A percentile compares a stretch with the other conserved stretches of the same genome.
Evolutionary conservation across 2,329 filamentous ascomycete species (phyloP).

Genomic region (Gyromitra esculenta): DNA sequence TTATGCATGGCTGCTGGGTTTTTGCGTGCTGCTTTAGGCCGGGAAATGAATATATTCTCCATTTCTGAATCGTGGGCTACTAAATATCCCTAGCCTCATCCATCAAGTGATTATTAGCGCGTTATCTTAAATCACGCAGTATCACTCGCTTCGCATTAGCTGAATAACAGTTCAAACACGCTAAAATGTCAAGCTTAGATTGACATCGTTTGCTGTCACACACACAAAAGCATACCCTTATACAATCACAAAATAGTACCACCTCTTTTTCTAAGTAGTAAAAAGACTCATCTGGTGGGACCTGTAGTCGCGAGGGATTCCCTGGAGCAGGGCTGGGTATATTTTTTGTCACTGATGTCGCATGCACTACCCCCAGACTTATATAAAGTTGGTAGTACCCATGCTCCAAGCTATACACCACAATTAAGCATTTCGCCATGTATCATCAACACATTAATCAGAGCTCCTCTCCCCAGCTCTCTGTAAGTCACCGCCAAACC

Average conservation of each 20-base stretch:
- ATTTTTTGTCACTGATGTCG: no score
- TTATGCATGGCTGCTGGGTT: not conserved
- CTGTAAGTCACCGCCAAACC: slow-evolving; percentile 8
- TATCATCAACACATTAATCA: not conserved
- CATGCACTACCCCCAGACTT: no score
- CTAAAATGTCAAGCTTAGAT: no score
- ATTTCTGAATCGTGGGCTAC: not conserved
- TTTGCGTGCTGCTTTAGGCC: not conserved
- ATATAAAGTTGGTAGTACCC: no score
- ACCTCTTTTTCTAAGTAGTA: no score
- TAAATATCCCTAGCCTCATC: not conserved
- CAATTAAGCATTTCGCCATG: slow-evolving; percentile 1
- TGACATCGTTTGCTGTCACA: no score
- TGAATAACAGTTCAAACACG: not conserved
- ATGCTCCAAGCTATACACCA: not conserved
- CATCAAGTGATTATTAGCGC: not conserved
- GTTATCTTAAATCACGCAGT: not conserved
- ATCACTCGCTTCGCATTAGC: slow-evolving; percentile 16
- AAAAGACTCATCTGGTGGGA: no score
- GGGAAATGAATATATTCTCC: not conserved
- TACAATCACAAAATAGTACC: no score
- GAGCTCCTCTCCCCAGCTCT: not conserved
- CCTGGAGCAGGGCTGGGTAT: no score
- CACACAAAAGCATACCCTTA: no score
- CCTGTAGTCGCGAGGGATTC: no score